phyloP scores from a whole-genome alignment of 2,329 filamentous ascomycete species.

The Fusarium sp. region DNA sequence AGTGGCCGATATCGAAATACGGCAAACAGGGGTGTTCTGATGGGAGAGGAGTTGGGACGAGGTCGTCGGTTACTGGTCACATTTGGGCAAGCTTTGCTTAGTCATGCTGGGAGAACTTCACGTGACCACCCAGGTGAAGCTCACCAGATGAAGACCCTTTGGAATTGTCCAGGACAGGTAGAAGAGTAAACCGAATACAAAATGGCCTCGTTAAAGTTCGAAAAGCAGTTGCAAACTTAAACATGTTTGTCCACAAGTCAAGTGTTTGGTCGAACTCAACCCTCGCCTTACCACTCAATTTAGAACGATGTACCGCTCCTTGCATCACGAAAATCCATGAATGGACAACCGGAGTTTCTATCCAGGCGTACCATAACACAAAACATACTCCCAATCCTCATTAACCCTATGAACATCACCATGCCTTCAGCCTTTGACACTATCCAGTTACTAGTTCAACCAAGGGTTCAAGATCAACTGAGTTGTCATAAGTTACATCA shows the following conservation, averaged over 20 bases:
- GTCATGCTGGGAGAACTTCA: not conserved
- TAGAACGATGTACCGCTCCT: not conserved
- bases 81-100: not conserved
- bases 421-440: not conserved
- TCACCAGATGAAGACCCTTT: not conserved
- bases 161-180: not conserved
- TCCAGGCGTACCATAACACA: not conserved
- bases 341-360: not conserved
- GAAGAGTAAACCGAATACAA: not conserved
- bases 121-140: not conserved
- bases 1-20: not conserved
- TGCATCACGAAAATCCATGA: not conserved
- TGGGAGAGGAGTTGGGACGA: not conserved
- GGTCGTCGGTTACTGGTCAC: not conserved
- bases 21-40: not conserved
- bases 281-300: not conserved
- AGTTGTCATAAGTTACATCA: not conserved
- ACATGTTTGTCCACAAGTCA: not conserved
- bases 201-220: not conserved
- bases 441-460: not conserved
- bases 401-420: not conserved
- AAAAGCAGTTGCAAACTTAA: not conserved
- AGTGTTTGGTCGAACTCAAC: not conserved
- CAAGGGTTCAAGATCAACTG: not conserved
- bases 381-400: not conserved